Evolutionary conservation across 345 rosid species (phyloP).

Genomic region (Theobroma cacao): DNA sequence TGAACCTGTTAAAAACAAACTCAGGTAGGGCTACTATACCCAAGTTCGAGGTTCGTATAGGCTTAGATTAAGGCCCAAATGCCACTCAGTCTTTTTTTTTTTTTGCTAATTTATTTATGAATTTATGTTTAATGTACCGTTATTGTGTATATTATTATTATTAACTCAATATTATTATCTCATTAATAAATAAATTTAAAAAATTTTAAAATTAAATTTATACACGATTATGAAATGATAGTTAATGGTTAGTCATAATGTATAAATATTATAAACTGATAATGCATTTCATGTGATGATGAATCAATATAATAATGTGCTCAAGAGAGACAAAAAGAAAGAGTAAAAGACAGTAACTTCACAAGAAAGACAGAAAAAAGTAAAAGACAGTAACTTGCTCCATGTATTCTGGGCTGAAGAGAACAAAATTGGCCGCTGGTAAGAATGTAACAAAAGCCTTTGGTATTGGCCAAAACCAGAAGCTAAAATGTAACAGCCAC

Average conservation of each 20-base stretch:
- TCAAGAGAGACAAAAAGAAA: neutral
- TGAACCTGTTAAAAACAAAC: neutral
- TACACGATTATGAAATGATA: no score
- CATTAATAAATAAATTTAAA: no score
- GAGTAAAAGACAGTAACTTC: neutral
- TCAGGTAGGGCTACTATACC: neutral
- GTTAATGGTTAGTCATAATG: no score
- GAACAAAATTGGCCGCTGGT: conserved; percentile 3
- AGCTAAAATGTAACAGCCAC: neutral
- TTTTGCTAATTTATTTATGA: neutral
- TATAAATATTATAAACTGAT: no score
- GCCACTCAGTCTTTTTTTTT: neutral
- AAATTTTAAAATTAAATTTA: no score
- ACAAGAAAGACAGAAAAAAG: neutral
- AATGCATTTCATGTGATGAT: no score
- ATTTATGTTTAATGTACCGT: no score
- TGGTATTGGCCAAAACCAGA: conserved; percentile 17
- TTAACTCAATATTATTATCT: no score
- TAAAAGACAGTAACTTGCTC: neutral
- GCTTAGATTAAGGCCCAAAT: neutral
- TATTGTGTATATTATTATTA: no score
- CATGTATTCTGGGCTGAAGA: conserved; percentile 5
- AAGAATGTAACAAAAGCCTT: conserved; percentile 3
- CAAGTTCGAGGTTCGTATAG: no score
- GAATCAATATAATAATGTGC: neutral